Evolutionary conservation across 176 grass and related monocot genomes (phyloP), one percentile per base, ranked within the genome.

Genomic region (Cenchrus purpureus): DNA sequence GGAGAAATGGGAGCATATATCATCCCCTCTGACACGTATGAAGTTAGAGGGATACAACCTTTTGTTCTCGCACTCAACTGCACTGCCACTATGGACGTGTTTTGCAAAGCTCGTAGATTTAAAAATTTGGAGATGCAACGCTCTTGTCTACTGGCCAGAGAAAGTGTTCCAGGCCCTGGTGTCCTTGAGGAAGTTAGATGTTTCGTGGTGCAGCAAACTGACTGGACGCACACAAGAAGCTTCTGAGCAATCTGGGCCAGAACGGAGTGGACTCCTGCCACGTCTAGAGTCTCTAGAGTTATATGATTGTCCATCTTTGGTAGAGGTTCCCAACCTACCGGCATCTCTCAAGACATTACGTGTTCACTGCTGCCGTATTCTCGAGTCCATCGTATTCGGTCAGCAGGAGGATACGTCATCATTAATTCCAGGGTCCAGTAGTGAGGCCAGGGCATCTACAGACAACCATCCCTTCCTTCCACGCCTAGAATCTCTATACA

Each of bases 91-190:
- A 56, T 56, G 54, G 54, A 56, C 54, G 19, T 56, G 15, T 17
- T 56, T 56, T 17, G 14, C 5, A 16, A 15, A 19, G 16, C 54
- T 56, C 0, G 15, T 14, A 17, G 54, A 19, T 17, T 56, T 52
- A 17, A 1, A 0, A 17, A 56, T 84, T 55, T 0, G 0, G 0
- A 0, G 0, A 0, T 65, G 48, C 7, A 12, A 19, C 66, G 48
- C 12, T 14, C 49, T 73, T 32, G 71, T 53, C 22, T 28, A 32
- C 71, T 73, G 71, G 71, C 71, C 71, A 31, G 71, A 73, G 10
- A 73, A 53, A 8, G 71, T 31, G 46, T 53, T 73, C 22, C 49
- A 11, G 7, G 1, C 1, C 71, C 7, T 59, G 19, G 56, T 59
- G 16, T n/a, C 58, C 58, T 10, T 61, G n/a, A 61, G n/a, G 58